Conservation (phyloP, 129 eudicot species). For the Gnaphalium uliginosum region DNA sequence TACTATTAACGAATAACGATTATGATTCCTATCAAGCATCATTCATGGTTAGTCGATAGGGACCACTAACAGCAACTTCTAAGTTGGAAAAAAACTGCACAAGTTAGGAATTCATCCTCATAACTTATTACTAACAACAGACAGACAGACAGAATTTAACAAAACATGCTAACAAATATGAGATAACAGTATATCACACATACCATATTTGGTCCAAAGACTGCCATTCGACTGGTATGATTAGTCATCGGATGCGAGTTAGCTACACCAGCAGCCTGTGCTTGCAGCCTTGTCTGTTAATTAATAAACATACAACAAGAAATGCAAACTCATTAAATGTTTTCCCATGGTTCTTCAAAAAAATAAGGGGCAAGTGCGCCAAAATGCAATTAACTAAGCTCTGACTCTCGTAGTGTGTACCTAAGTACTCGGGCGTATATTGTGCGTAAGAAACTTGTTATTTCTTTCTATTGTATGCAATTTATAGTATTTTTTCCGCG, state of each 20-base stretch:
- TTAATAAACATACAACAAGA: conserved; percentile 1
- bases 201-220: conserved; percentile 97
- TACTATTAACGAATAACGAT: no score
- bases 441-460: no score
- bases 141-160: neutral
- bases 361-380: no score
- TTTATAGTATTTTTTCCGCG: no score
- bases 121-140: no score
- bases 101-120: no score
- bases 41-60: neutral
- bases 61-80: neutral
- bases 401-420: no score
- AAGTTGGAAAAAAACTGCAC: no score
- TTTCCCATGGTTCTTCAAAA: neutral
- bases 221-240: conserved; percentile 72
- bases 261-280: conserved; percentile 96
- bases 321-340: neutral
- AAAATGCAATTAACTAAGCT: no score
- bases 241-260: conserved; percentile 89
- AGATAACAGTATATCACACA: neutral
- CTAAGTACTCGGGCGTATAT: no score
- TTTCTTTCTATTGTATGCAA: no score
- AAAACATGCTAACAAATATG: neutral
- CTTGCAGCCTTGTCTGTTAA: conserved; percentile 95
- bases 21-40: neutral